Evolutionary conservation across 257 asterid genomes (phyloP).

Genomic region (Solanum paucissectum): DNA sequence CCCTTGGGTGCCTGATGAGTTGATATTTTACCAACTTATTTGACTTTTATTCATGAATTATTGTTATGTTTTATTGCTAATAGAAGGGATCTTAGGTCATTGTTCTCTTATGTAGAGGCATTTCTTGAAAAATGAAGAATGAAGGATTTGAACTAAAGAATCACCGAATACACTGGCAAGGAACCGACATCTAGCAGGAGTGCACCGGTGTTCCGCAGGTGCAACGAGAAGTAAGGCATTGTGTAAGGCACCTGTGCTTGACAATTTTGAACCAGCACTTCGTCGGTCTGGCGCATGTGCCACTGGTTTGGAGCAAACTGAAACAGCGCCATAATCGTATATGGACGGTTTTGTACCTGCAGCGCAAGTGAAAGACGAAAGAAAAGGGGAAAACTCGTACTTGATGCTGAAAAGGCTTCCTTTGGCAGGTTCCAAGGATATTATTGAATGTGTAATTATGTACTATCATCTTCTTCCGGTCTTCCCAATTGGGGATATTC

Average conservation of each 20-base stretch:
- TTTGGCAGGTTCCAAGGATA: not conserved
- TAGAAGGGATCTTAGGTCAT: not conserved
- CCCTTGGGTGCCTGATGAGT: not conserved
- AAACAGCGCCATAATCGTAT: not conserved
- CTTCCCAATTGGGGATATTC: not conserved
- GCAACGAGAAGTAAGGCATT: not conserved
- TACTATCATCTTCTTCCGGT: not conserved
- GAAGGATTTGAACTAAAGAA: not conserved
- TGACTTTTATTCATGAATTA: not conserved
- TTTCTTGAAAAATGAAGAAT: not conserved
- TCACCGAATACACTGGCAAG: not conserved
- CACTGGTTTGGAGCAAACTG: not conserved
- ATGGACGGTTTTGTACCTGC: not conserved
- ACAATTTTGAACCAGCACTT: not conserved
- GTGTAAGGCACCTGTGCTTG: not conserved
- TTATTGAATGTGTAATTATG: not conserved
- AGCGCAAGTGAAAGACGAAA: not conserved
- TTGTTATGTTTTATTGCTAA: not conserved
- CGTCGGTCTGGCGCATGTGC: not conserved
- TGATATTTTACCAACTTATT: not conserved
- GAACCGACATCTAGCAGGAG: not conserved
- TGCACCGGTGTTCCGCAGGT: not conserved
- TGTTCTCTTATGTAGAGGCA: not conserved
- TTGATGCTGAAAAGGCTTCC: not conserved
- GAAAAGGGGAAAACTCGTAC: not conserved